phyloP scores from a whole-genome alignment of 2,329 filamentous ascomycete species.

The Apiospora saccharicola region DNA sequence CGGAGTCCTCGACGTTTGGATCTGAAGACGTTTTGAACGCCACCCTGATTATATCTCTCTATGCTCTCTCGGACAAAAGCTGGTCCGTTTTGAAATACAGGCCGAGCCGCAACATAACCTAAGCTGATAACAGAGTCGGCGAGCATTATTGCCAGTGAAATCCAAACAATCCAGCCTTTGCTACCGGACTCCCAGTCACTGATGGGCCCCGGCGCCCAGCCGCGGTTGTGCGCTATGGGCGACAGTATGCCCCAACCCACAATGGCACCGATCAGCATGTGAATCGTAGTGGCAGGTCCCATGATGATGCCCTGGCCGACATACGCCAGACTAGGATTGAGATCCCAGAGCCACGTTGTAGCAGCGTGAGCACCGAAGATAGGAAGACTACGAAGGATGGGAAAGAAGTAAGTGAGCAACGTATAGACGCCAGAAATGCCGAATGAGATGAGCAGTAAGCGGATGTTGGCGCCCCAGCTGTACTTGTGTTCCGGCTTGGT shows the following conservation, averaged over 20 bases:
- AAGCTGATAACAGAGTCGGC: slow-evolving; percentile 91
- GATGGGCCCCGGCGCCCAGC: slow-evolving; percentile 90
- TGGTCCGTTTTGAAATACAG: slow-evolving; percentile 58
- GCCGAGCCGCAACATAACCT: slow-evolving; percentile 75
- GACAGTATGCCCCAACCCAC: slow-evolving; percentile 92
- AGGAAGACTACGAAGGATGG: slow-evolving; percentile 83
- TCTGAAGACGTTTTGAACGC: slow-evolving; percentile 35
- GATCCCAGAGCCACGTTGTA: slow-evolving; percentile 87
- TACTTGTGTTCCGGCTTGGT: slow-evolving; percentile 46
- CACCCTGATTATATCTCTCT: slow-evolving; percentile 33
- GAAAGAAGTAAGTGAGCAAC: slow-evolving; percentile 87
- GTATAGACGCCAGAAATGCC: slow-evolving; percentile 72
- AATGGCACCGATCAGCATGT: slow-evolving; percentile 91
- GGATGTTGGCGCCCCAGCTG: slow-evolving; percentile 58
- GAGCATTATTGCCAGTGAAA: slow-evolving; percentile 95
- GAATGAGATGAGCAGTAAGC: slow-evolving; percentile 64
- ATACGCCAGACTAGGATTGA: slow-evolving; percentile 97
- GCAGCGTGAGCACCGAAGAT: slow-evolving; percentile 81
- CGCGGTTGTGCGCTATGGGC: slow-evolving; percentile 82
- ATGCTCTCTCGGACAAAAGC: slow-evolving; percentile 32
- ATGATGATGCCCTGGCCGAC: slow-evolving; percentile 98
- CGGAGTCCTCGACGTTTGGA: slow-evolving; percentile 35
- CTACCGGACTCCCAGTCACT: slow-evolving; percentile 90
- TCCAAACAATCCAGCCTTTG: slow-evolving; percentile 99
- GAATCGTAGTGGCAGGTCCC: slow-evolving; percentile 92